Percentiles rank a stretch among this genome's conserved stretches.
Evolutionary conservation across 176 grass and related monocot genomes (phyloP).

Genomic region (Avena sativa): DNA sequence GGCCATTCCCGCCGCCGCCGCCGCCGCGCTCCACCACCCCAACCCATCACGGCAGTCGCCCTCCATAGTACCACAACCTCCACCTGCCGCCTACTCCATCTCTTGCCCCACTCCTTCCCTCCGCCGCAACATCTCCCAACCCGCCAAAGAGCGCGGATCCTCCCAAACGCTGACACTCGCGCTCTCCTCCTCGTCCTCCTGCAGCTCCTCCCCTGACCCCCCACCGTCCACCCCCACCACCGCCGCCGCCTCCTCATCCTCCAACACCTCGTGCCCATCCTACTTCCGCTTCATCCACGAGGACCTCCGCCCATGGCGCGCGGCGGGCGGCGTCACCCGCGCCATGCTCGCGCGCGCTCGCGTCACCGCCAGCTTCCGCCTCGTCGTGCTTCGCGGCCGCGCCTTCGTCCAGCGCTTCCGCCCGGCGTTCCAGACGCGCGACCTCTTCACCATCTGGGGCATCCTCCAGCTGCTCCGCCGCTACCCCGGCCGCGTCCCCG

Average conservation of each 20-base stretch:
- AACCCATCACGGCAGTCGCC: background rate
- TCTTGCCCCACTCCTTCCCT: constrained; percentile 33
- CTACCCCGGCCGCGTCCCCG: constrained; percentile 76
- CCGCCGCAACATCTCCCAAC: constrained; percentile 31
- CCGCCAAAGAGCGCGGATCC: background rate
- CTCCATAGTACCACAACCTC: background rate
- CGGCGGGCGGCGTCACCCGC: constrained; percentile 65
- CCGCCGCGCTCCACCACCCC: background rate
- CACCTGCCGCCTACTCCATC: constrained; percentile 30
- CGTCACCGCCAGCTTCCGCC: constrained; percentile 70
- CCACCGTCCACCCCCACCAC: background rate
- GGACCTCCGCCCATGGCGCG: constrained; percentile 85
- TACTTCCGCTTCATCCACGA: constrained; percentile 96
- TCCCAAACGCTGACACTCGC: constrained; percentile 48
- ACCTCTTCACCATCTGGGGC: constrained; percentile 90
- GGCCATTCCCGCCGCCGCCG: constrained; percentile 37
- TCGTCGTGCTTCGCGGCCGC: constrained; percentile 60
- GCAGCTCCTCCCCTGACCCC: background rate
- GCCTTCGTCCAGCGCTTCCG: constrained; percentile 61
- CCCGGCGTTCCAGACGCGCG: constrained; percentile 68
- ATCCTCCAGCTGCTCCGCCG: constrained; percentile 85
- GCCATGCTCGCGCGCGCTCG: constrained; percentile 61
- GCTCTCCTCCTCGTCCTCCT: constrained; percentile 32
- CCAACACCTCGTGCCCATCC: constrained; percentile 64
- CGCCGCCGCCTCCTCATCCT: background rate